These are phyloP conservation scores for Skeletonema grethae DNA, from an alignment of 108 stramenopile species.

Conservation along the genomic window DNA sequence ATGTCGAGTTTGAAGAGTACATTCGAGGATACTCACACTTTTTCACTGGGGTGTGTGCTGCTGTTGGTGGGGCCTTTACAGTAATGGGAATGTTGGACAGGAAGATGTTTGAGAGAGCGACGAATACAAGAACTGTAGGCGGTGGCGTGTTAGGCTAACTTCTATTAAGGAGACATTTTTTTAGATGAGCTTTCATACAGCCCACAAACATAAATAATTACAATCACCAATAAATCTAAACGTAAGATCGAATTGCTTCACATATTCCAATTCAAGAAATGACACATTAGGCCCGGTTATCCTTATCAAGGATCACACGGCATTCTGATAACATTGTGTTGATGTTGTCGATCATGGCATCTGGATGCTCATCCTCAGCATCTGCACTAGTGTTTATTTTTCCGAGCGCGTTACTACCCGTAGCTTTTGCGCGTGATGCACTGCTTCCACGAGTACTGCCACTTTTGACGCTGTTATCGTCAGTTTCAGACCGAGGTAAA, in stretches of 20 bases:
- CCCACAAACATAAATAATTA: neutral
- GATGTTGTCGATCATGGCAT: conserved; percentile 44
- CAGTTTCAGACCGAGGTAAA: conserved; percentile 11
- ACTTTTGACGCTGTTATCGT: conserved; percentile 25
- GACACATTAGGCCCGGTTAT: neutral
- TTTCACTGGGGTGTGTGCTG: conserved; percentile 86
- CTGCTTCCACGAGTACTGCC: conserved; percentile 12
- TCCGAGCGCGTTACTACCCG: conserved; percentile 26
- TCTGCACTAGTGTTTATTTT: conserved; percentile 27
- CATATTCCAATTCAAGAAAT: no score
- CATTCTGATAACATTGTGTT: conserved; percentile 48
- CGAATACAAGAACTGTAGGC: neutral
- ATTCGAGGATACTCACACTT: conserved; percentile 82
- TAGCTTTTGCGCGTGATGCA: conserved; percentile 3
- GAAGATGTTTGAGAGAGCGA: conserved; percentile 51
- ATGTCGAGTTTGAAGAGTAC: conserved; percentile 91
- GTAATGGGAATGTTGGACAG: conserved; percentile 84
- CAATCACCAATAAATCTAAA: neutral
- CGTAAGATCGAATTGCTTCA: no score
- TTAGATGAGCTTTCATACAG: neutral
- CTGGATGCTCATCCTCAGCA: conserved; percentile 45
- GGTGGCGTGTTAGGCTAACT: conserved; percentile 6
- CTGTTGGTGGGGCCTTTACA: conserved; percentile 89
- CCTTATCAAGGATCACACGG: conserved; percentile 43
- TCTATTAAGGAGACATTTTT: neutral